These are phyloP conservation scores for Taxillus chinensis DNA, from an alignment of 164 flowering plant genomes.

Conservation along the genomic window DNA sequence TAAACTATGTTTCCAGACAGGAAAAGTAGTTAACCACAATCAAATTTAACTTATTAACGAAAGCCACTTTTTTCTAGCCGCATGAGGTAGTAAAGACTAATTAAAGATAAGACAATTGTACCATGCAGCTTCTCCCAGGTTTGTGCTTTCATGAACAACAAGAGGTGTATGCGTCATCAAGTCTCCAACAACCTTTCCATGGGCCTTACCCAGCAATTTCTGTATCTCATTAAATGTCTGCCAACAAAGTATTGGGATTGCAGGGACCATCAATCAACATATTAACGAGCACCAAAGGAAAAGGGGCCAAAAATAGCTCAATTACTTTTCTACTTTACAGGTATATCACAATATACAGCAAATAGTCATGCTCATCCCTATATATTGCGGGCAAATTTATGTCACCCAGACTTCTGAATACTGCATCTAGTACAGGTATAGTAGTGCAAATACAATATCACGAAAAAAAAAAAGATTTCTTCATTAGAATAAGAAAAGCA, in stretches of 20 bases:
- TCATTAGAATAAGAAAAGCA: not conserved
- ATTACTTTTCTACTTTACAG: not conserved
- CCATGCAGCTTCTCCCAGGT: constrained; percentile 64
- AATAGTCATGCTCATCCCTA: no score
- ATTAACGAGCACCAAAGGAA: not conserved
- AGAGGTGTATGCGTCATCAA: constrained; percentile 57
- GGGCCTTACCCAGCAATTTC: constrained; percentile 37
- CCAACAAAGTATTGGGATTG: not conserved
- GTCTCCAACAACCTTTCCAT: constrained; percentile 56
- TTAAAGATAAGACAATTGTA: constrained; percentile 1
- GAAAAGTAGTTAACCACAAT: not conserved
- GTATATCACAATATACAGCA: no score
- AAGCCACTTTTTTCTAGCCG: not conserved
- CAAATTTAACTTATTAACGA: not conserved
- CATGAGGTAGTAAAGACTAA: not conserved
- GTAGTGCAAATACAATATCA: no score
- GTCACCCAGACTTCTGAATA: no score
- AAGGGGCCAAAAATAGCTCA: not conserved
- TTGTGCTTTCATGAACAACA: constrained; percentile 48
- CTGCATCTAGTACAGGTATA: no score
- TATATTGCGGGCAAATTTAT: no score
- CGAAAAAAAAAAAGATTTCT: no score
- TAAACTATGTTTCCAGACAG: not conserved
- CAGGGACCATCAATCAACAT: not conserved
- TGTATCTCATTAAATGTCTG: constrained; percentile 56